Conservation (phyloP, 192 early-diverging fungal species). For the Chytriomyces sp. region DNA sequence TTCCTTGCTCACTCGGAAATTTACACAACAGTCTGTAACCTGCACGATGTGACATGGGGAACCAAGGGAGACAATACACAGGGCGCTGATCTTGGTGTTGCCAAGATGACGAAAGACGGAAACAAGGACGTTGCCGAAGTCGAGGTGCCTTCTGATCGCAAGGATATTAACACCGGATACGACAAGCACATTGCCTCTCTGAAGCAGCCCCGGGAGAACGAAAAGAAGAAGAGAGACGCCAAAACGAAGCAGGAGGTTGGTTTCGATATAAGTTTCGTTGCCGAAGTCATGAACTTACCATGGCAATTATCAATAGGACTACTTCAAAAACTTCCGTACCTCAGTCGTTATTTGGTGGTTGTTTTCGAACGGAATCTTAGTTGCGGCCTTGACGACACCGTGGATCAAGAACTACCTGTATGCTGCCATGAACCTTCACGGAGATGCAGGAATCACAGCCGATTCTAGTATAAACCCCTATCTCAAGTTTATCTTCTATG, state of each 20-base stretch:
- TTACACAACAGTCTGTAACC: slow-evolving; percentile 69
- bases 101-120: slow-evolving; percentile 71
- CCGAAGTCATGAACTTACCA: no score
- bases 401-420: slow-evolving; percentile 28
- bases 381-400: slow-evolving; percentile 67
- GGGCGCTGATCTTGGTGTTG: slow-evolving; percentile 71
- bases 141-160: slow-evolving; percentile 70
- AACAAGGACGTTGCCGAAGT: slow-evolving; percentile 74
- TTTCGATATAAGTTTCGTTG: no score
- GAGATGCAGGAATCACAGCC: slow-evolving; percentile 21
- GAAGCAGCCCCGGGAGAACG: slow-evolving; percentile 45
- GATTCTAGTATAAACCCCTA: slow-evolving; percentile 63
- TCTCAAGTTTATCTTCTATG: slow-evolving; percentile 82
- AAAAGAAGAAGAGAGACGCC: slow-evolving; percentile 71
- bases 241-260: slow-evolving; percentile 83
- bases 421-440: slow-evolving; percentile 21
- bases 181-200: slow-evolving; percentile 74
- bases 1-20: not conserved
- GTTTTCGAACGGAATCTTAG: slow-evolving; percentile 76
- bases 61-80: slow-evolving; percentile 84
- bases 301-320: no score
- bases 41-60: slow-evolving; percentile 95
- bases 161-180: slow-evolving; percentile 83
- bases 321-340: slow-evolving; percentile 88
- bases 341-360: slow-evolving; percentile 81